Percentiles rank a stretch among this genome's conserved stretches.
These are phyloP conservation scores for Vitis hybrid DNA, from an alignment of 177 flowering plant genomes.

Conservation along the genomic window DNA sequence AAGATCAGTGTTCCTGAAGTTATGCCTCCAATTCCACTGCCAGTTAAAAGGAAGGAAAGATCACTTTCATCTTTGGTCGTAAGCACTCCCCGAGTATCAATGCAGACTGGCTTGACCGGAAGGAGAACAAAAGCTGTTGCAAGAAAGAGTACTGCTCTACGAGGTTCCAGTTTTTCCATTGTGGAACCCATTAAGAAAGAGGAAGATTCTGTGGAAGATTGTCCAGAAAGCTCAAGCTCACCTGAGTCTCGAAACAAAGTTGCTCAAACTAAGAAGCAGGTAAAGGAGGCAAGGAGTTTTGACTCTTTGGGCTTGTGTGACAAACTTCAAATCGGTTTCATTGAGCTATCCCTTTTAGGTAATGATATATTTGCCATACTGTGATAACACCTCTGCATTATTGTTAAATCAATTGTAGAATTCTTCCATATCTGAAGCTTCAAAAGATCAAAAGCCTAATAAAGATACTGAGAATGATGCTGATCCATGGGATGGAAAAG, in stretches of 20 bases:
- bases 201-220: slow-evolving; percentile 46
- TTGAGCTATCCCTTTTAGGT: not conserved
- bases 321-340: not conserved
- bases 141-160: slow-evolving; percentile 54
- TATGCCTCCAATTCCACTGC: slow-evolving; percentile 48
- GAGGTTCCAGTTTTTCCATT: slow-evolving; percentile 51
- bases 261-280: slow-evolving; percentile 60
- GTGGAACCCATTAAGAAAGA: slow-evolving; percentile 59
- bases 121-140: slow-evolving; percentile 71
- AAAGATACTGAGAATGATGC: slow-evolving; percentile 43
- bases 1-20: slow-evolving; percentile 63
- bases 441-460: slow-evolving; percentile 28
- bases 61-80: slow-evolving; percentile 70
- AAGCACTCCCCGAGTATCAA: slow-evolving; percentile 58
- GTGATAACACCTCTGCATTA: slow-evolving; percentile 1
- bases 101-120: slow-evolving; percentile 72
- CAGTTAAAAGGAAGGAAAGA: slow-evolving; percentile 75
- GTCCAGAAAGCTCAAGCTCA: slow-evolving; percentile 60
- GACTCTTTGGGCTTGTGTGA: not conserved
- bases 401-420: slow-evolving; percentile 40
- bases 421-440: slow-evolving; percentile 50
- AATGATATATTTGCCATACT: not conserved
- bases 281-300: slow-evolving; percentile 22
- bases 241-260: slow-evolving; percentile 52
- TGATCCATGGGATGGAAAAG: slow-evolving; percentile 52